Evolutionary conservation across 352 stramenopile species (phyloP), one percentile per base, ranked within the genome.

Genomic region (Pythium dissimile): DNA sequence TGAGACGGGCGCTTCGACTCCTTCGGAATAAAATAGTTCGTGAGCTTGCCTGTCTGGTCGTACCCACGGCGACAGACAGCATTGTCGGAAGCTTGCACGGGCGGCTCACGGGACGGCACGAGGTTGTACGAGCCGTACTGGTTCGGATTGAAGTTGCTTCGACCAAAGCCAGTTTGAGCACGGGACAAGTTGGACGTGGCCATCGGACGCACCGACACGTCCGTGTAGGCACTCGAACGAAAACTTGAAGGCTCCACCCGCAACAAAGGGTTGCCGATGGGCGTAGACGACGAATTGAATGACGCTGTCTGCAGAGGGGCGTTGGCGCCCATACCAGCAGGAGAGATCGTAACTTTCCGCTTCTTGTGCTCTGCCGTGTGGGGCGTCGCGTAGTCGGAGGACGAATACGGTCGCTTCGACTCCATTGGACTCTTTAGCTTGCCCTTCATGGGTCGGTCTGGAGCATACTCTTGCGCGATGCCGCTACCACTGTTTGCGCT

Each of bases 21-120:
- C 32, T 86, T 84, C 21, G 79, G 75, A 24, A 87, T 54, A 51
- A 88, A 88, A 61, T 84, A 89, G 51, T 81, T 89, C 16, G 81
- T 89, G 28, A 91, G 61, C 60, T 89, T 89, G 30, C 81, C 81
- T 0, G 81, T 89, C 63, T 89, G 79, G 37, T 89, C 81, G 52
- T 89, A 89, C 5, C 79, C 81, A 48, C 79, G 70, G 38, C 81
- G 78, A 18, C 75, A 87, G 8, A 88, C 63, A 0, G 63, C 67
- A 20, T 62, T 34, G 26, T 53, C 57, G 4, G 56, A 64, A 18
- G 72, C 57, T 51, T 80, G 69, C 45, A 89, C 64, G 0, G 75
- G 73, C 31, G 73, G 52, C 8, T 75, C 66, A 20, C 41, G 72
- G 23, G 73, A 67, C 2, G 79, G 77, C 4, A 67, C 75, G 39